Base-by-base conservation (phyloP, 1,284 basidiomycete species). In the Ceratobasidium sp. region DNA sequence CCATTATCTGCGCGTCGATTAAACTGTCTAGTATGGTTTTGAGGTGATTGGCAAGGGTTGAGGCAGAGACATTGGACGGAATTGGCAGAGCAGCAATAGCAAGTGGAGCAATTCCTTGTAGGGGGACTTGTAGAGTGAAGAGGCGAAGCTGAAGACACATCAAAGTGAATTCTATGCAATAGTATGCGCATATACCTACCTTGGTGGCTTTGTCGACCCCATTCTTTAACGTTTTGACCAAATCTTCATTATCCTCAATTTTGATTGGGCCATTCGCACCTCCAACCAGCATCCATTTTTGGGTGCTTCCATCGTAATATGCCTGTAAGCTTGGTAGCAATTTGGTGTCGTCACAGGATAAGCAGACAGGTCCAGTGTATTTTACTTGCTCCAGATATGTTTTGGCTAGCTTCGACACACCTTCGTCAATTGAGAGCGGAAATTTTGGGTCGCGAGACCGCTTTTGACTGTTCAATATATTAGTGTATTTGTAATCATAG, bases 251-350 rank as follows among this genome's bases (percentile, higher is more conserved):
- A 0, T 61, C 30, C 0, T 78, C 74, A 1, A 46, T 14, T 0
- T 38, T 46, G 7, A 78, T 30, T 32, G 79, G 76, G 3, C 76
- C 78, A 0, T 73, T 73, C 14, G 70, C 57, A 9, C 50, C 73
- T 3, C 81, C 81, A 16, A 82, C 73, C 0, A 82, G 30, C 67
- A 73, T 77, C 70, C 79, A 75, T 0, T 16, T 30, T 0, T 77
- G 54, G 21, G 74, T 35, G 0, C 73, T 67, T 0, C 6, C 11
- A 59, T 81, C 78, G 46, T 74, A 80, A 54, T 79, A 80, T 2
- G 77, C 54, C 0, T 74, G 74, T 1, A 79, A 59, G 0, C 58
- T 30, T 3, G 76, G 16, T 11, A 77, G 71, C 0, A 82, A 75
- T 54, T 70, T 58, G 2, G 74, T 75, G 46, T 75, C 66, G 32